Conservation (phyloP, 2,329 filamentous ascomycete species). For the Harringtonia aguacate region DNA sequence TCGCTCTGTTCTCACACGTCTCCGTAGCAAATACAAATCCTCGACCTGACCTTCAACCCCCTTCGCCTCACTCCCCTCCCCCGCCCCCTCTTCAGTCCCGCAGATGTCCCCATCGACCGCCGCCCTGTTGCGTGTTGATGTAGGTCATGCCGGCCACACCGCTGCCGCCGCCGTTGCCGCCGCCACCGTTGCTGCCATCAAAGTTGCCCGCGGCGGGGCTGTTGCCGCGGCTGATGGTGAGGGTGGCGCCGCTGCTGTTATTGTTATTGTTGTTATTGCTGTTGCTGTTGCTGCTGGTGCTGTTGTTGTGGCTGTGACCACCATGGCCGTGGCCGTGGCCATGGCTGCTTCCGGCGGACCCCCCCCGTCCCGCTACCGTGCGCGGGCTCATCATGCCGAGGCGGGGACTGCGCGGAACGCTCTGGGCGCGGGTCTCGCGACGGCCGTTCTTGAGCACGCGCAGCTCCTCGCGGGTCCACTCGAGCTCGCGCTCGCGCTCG, state of each 20-base stretch:
- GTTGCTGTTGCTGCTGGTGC: conserved; percentile 19
- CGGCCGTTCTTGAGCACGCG: conserved; percentile 35
- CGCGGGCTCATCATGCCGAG: conserved; percentile 42
- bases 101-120: conserved; percentile 33
- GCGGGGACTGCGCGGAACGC: conserved; percentile 48
- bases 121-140: conserved; percentile 25
- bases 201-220: conserved; percentile 29
- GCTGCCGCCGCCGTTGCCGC: background rate
- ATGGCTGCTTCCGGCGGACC: conserved; percentile 15
- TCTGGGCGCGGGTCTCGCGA: conserved; percentile 44
- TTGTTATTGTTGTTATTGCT: background rate
- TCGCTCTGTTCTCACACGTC: too few relatives aligned
- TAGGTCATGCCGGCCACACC: conserved; percentile 25
- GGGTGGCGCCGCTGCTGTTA: conserved; percentile 18
- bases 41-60: background rate
- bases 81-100: conserved; percentile 20
- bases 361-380: conserved; percentile 13
- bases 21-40: background rate
- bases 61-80: background rate
- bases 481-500: conserved; percentile 43
- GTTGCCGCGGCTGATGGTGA: conserved; percentile 31
- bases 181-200: conserved; percentile 14
- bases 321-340: background rate
- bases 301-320: background rate
- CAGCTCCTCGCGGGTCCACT: conserved; percentile 36